Evolutionary conservation across 2,329 filamentous ascomycete genomes (phyloP).

Genomic region (Ceratocystis destructans): DNA sequence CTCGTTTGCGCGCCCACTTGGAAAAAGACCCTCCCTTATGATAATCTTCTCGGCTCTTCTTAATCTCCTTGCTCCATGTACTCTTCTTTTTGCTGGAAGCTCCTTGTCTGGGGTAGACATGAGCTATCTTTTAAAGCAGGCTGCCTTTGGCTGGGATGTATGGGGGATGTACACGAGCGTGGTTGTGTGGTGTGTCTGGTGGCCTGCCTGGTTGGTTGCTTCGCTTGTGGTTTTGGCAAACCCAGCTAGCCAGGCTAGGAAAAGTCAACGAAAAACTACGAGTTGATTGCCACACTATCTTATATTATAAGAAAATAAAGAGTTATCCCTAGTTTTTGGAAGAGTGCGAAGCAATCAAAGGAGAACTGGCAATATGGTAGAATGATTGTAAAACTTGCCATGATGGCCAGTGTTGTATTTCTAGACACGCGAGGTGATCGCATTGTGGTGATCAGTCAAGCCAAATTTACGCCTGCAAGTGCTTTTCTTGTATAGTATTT

Average conservation of each 20-base stretch:
- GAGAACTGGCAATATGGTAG: too few relatives aligned
- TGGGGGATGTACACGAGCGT: conserved; percentile 83
- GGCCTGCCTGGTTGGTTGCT: conserved; percentile 74
- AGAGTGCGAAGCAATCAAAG: too few relatives aligned
- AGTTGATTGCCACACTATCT: too few relatives aligned
- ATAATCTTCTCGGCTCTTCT: conserved; percentile 32
- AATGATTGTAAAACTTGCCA: too few relatives aligned
- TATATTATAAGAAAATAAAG: too few relatives aligned
- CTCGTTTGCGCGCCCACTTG: conserved; percentile 51
- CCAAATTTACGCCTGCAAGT: not conserved
- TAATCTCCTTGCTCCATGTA: conserved; percentile 47
- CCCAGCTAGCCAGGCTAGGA: not conserved
- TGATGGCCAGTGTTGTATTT: too few relatives aligned
- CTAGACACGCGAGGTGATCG: too few relatives aligned
- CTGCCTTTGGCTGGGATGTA: conserved; percentile 77
- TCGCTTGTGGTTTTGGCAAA: conserved; percentile 36
- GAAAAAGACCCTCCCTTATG: conserved; percentile 30
- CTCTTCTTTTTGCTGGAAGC: conserved; percentile 38
- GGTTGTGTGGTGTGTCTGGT: conserved; percentile 90
- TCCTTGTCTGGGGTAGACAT: conserved; percentile 32
- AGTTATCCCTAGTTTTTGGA: too few relatives aligned
- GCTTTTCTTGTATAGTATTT: not conserved
- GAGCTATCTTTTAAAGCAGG: conserved; percentile 49
- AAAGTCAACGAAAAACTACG: too few relatives aligned
- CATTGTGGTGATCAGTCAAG: too few relatives aligned